Conservation (phyloP, 345 rosid species). For the Melastoma malabathricum region DNA sequence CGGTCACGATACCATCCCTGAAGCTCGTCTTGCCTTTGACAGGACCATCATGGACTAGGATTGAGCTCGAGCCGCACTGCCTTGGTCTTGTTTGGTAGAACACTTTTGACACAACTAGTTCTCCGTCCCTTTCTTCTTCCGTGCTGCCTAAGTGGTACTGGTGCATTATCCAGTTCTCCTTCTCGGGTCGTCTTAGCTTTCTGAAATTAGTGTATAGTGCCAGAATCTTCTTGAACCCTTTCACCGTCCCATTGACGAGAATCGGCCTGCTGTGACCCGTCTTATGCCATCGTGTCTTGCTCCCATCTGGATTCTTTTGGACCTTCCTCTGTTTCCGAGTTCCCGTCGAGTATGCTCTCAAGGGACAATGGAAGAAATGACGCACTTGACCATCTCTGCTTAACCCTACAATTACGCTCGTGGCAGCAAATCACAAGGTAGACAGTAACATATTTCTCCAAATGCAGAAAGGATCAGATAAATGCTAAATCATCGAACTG, state of each 20-base stretch:
- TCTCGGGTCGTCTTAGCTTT: conserved; percentile 74
- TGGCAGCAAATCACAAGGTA: conserved; percentile 2
- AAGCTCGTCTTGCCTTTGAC: too few species aligned
- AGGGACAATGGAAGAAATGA: conserved; percentile 87
- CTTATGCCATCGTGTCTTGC: conserved; percentile 93
- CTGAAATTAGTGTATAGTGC: conserved; percentile 89
- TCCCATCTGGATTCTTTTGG: conserved; percentile 52
- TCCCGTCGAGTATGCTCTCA: conserved; percentile 92
- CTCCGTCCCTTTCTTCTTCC: conserved; percentile 88
- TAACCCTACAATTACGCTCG: conserved; percentile 34
- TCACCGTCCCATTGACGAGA: conserved; percentile 23
- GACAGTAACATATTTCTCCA: too few species aligned
- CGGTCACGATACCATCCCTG: too few species aligned
- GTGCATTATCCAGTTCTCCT: conserved; percentile 96
- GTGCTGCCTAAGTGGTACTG: conserved; percentile 76
- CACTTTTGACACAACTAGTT: conserved; percentile 69
- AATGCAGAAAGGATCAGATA: too few species aligned
- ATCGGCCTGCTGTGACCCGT: conserved; percentile 86
- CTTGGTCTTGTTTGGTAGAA: conserved; percentile 92
- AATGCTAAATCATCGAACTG: too few species aligned
- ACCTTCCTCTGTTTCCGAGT: conserved; percentile 79
- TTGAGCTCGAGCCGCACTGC: conserved; percentile 29
- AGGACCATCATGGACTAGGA: too few species aligned
- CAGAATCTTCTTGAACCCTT: conserved; percentile 77
- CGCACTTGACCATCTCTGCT: conserved; percentile 79